Evolutionary conservation across 176 grass and related monocot species (phyloP).

Genomic region (Microstegium vimineum): DNA sequence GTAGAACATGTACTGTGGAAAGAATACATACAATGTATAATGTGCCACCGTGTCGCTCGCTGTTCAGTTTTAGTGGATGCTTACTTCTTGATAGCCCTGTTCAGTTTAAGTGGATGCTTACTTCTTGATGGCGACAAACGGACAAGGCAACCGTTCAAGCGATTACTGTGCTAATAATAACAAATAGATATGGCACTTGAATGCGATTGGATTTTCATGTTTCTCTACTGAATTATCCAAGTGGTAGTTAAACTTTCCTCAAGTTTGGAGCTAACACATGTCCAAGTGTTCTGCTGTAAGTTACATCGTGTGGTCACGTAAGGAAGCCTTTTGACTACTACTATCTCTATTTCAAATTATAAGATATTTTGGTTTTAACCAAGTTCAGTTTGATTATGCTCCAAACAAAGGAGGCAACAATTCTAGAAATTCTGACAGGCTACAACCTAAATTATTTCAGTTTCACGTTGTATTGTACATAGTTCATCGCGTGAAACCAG

Average conservation of each 20-base stretch:
- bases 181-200: too few relatives aligned
- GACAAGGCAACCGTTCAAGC: not conserved
- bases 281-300: not conserved
- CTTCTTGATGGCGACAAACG: not conserved
- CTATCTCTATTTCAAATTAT: too few relatives aligned
- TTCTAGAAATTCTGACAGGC: not conserved
- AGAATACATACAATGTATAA: not conserved
- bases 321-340: too few relatives aligned
- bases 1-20: slow-evolving; percentile 2
- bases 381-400: not conserved
- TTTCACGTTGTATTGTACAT: slow-evolving; percentile 25
- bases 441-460: slow-evolving; percentile 23
- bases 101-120: too few relatives aligned
- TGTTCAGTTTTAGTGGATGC: not conserved
- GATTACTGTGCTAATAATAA: not conserved
- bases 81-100: too few relatives aligned
- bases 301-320: not conserved
- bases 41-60: not conserved
- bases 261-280: too few relatives aligned
- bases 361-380: too few relatives aligned
- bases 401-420: not conserved
- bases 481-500: slow-evolving; percentile 24
- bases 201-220: too few relatives aligned
- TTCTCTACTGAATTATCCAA: too few relatives aligned
- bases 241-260: too few relatives aligned